Conservation (phyloP, 441 rosid genomes). For the Populus trichocarpa region DNA sequence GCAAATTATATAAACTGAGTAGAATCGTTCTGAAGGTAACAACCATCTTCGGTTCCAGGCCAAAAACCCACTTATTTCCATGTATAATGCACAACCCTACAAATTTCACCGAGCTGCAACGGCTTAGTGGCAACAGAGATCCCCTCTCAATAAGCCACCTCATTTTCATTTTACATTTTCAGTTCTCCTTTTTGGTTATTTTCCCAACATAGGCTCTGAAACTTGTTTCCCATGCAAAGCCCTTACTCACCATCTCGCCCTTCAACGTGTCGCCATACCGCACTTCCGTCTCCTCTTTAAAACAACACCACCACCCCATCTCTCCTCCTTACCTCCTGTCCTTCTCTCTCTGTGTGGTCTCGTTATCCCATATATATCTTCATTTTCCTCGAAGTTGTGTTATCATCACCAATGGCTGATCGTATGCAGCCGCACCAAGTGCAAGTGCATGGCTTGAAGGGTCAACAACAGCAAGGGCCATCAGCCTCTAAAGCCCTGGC, state of each 20-base stretch:
- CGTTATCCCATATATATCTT: background rate
- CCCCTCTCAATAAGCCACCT: slow-evolving; percentile 12
- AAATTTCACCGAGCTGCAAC: background rate
- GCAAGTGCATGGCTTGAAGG: slow-evolving; percentile 43
- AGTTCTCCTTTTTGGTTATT: background rate
- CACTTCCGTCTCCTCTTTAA: slow-evolving; percentile 18
- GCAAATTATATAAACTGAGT: no score
- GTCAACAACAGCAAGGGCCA: slow-evolving; percentile 40
- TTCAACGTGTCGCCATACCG: slow-evolving; percentile 51
- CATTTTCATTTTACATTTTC: background rate
- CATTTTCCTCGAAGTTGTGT: background rate
- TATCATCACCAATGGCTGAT: slow-evolving; percentile 42
- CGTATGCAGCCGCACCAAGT: slow-evolving; percentile 45
- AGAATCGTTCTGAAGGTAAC: no score
- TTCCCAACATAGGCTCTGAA: slow-evolving; percentile 25
- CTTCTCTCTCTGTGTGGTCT: background rate
- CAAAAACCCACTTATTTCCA: background rate
- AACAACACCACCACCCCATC: background rate
- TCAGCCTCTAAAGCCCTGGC: slow-evolving; percentile 50
- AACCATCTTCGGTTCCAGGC: background rate
- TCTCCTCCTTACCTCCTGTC: background rate
- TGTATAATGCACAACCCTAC: background rate
- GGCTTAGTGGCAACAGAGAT: slow-evolving; percentile 19
- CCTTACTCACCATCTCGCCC: slow-evolving; percentile 49
- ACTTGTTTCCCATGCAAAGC: slow-evolving; percentile 79